Base-by-base conservation (phyloP, 352 stramenopile species). In the Phytophthora pseudosyringae region DNA sequence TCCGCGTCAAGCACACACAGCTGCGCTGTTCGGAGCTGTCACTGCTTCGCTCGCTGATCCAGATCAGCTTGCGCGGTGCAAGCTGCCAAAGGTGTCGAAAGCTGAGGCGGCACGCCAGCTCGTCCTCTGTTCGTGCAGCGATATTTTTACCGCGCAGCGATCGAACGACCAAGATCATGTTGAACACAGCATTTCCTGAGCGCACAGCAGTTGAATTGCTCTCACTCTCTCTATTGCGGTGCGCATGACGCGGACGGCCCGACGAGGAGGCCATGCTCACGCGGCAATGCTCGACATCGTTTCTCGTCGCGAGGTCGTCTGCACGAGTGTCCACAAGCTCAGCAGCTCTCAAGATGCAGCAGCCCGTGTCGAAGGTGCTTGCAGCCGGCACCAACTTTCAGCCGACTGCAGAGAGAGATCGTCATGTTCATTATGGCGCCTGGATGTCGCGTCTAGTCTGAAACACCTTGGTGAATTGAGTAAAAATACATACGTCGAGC, bases 121-220 rank as follows among this genome's bases (percentile, higher is more conserved):
- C 44, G 38, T 35, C 44, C 16, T 6, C 39, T 51, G 26, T 38
- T 57, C 49, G 33, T 47, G 36, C 49, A 57, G 49, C 49, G 49
- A 46, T 57, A 57, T 57, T 57, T 57, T 57, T 57, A 47, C 49
- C 49, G 28, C 44, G 26, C 38, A 57, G 35, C 49, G 49, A 57
- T 36, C 25, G 40, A 33, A 53, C 53, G 53, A 52, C 21, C 36
- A 36, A 28, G 29, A 44, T 45, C 2, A 40, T 29, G 50, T 38
- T 47, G 38, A 58, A 56, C 18, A 48, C 49, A 38, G 15, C 50
- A 39, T 29, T 57, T 36, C 8, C 47, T 57, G 35, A 57, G 40
- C 32, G 15, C 44, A 51, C 18, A 48, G 41, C 28, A n/a, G 31
- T 39, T 36, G 16, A 40, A 21, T 2, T 21, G n/a, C 9, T 41